These are phyloP conservation scores for Dissophora globulifera DNA, from an alignment of 192 early-diverging fungal species.

Conservation along the genomic window DNA sequence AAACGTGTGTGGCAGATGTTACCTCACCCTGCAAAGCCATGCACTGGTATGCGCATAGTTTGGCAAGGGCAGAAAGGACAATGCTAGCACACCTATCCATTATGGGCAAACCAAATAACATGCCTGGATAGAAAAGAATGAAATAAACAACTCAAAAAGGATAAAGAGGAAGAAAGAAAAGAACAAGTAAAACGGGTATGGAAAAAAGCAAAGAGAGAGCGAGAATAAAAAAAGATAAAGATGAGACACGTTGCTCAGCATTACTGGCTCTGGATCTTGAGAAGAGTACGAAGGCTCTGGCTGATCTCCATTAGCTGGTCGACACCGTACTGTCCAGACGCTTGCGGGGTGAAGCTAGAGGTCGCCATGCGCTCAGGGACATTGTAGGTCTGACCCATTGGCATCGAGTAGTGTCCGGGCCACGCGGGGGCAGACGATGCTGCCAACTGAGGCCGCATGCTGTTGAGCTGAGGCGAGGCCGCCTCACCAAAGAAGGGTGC, in stretches of 20 bases:
- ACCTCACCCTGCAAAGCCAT: too few relatives aligned
- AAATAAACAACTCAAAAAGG: conserved; percentile 5
- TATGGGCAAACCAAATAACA: conserved; percentile 29
- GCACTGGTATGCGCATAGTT: not conserved
- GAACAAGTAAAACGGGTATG: conserved; percentile 3
- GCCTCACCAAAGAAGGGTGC: conserved; percentile 37
- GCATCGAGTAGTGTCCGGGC: conserved; percentile 24
- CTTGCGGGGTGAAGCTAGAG: conserved; percentile 36
- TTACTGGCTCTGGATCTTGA: conserved; percentile 63
- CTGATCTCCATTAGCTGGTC: conserved; percentile 60
- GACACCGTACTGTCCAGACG: conserved; percentile 16
- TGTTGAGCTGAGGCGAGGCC: conserved; percentile 39
- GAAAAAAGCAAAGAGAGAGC: not conserved
- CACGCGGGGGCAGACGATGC: not conserved
- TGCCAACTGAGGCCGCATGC: conserved; percentile 17
- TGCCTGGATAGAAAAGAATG: conserved; percentile 30
- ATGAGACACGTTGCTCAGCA: not conserved
- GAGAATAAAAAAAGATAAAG: not conserved
- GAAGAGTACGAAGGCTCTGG: conserved; percentile 56
- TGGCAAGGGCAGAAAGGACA: not conserved
- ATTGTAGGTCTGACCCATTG: conserved; percentile 33
- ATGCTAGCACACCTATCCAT: conserved; percentile 15
- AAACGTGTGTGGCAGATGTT: too few relatives aligned
- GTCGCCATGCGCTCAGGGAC: conserved; percentile 60
- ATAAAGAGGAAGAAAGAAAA: conserved; percentile 7